phyloP scores from a whole-genome alignment of 345 rosid species.

The Cochlearia excelsa region DNA sequence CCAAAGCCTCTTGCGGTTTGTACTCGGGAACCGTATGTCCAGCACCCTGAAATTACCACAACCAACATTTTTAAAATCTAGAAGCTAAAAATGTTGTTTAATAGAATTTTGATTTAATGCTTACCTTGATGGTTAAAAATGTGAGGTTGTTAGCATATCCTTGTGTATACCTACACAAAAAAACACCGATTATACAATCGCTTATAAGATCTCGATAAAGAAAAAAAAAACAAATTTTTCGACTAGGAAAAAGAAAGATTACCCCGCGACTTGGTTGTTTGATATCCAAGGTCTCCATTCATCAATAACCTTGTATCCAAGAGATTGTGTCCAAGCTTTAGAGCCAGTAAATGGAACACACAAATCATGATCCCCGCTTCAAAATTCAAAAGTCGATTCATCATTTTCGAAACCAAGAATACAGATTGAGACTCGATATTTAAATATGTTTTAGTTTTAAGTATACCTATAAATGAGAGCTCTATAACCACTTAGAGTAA shows the following conservation, averaged over 20 bases:
- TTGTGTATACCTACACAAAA: constrained; percentile 54
- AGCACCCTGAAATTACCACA: constrained; percentile 55
- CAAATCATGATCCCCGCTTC: constrained; percentile 93
- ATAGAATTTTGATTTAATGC: not conserved
- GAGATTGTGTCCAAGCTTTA: constrained; percentile 81
- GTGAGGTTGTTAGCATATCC: constrained; percentile 83
- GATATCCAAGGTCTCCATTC: constrained; percentile 89
- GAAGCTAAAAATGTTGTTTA: not conserved
- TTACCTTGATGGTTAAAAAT: constrained; percentile 76
- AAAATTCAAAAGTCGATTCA: constrained; percentile 2
- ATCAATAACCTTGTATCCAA: constrained; percentile 69
- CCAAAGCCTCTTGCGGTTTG: constrained; percentile 76
- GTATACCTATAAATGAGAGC: constrained; percentile 80
- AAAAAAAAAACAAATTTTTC: not conserved
- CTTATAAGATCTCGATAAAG: not conserved
- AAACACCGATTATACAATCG: not conserved
- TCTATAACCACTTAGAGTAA: constrained; percentile 62
- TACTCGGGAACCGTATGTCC: constrained; percentile 96
- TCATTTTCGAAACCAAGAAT: not conserved
- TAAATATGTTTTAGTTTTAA: not conserved
- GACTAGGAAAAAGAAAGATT: constrained; percentile 12
- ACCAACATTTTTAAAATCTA: not conserved
- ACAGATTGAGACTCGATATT: constrained; percentile 6
- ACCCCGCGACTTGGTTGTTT: constrained; percentile 83
- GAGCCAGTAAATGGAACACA: constrained; percentile 91